Base-by-base conservation (phyloP, 2,329 filamentous ascomycete genomes). In the Akanthomyces uredinophilus region DNA sequence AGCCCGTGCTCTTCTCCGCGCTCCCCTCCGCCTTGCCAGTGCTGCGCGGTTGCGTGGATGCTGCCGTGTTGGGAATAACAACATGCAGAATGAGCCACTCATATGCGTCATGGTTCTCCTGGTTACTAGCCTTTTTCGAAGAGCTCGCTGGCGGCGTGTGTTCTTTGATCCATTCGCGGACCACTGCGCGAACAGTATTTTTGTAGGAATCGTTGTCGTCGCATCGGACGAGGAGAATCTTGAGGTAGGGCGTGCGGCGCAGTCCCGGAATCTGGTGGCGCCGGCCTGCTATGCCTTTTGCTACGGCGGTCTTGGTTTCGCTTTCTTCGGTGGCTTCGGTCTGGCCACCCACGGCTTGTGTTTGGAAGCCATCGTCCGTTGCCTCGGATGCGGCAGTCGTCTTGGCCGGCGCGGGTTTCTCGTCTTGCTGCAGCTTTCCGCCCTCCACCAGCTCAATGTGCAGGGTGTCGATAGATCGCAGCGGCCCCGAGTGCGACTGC, bases 171-270 rank as follows among this genome's bases (percentile, higher is more conserved):
- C 95, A 99, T 66, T 98, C 93, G 56, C 91, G 86, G 41, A 99
- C 81, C 67, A 91, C 86, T 69, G 90, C 87, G 56, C 92, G 84
- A 7, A 91, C 87, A 14, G 86, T 86, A 1, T 85, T 80, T 75
- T 96, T 98, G 81, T 99, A 99, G 10, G 87, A 87, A 53, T 99
- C 96, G 70, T 92, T 96, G 72, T 99, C 95, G 77, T 98, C 95
- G 76, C 95, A 98, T 70, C 93, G 86, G 59, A 99, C 83, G 2
- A 99, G 79, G 62, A 93, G 89, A 7, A 99, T 79, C 73, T 96
- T 98, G 64, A 99, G 81, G 73, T 99, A 99, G 0, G 96, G 92
- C 0, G 94, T 98, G 65, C 91, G 90, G 44, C 94, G 88, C 61
- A 99, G 78, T 4, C 95, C 96, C 1, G 95, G 95, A 60, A 99